Base-by-base conservation (phyloP, 2,329 filamentous ascomycete species). In the Trichoderma polysporum region DNA sequence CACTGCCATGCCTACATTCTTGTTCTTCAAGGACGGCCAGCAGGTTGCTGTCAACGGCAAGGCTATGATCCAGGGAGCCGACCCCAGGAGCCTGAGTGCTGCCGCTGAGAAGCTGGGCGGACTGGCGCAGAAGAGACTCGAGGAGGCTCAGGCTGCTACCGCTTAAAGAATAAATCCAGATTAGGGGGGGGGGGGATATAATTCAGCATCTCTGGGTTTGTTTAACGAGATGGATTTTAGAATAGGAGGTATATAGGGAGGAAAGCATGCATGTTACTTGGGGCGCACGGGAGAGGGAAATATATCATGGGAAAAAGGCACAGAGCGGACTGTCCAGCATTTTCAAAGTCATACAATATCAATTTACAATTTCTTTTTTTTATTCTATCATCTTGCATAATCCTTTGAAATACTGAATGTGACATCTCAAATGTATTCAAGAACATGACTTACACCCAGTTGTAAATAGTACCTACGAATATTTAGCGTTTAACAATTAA, bases 1-100 rank as follows among this genome's bases (percentile, higher is more conserved):
- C 78, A 88, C 91, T 74, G 93, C 94, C 78, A 97, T 98, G 94
- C 94, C 94, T 58, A 97, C 93, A 12, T 97, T 98, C 80, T 74
- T 92, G 66, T 82, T 97, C 77, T 97, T 94, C 88, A 93, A 94
- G 85, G 81, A 90, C 71, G 92, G 91, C 71, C 71, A 71, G 62
- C 73, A 74, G 61, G 75, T 77, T 41, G 73, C 71, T 25, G 75
- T 78, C 13, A 74, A 77, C 27, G 75, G 75, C 4, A 66, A 76
- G 66, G 70, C 72, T 9, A 69, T 72, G 66, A 75, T 80, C 68
- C 75, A 73, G 66, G 79, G 79, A 12, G 79, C 78, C 1, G 75
- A 80, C 37, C 74, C 73, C 0, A 49, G 66, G 12, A 68, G 68
- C 8, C 70, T 81, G 19, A 72, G 70, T 7, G 74, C 75, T 4